phyloP scores from a whole-genome alignment of 2,329 filamentous ascomycete species.

The Neonectria hederae region DNA sequence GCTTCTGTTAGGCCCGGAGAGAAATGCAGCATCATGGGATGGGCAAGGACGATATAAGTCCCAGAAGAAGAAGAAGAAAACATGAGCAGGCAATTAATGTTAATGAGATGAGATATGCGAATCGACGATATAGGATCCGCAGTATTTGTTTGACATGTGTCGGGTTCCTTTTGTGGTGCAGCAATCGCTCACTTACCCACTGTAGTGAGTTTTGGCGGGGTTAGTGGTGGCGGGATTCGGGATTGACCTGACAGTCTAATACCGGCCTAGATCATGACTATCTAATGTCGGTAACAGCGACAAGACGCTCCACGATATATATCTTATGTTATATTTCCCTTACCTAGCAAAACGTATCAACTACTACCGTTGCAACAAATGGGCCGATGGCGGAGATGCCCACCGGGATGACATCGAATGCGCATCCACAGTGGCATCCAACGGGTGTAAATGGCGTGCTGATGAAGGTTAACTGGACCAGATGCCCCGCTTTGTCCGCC shows the following conservation, averaged over 20 bases:
- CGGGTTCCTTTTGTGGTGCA: constrained; percentile 1
- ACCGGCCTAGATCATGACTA: not conserved
- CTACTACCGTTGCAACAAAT: not conserved
- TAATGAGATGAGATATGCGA: constrained; percentile 38
- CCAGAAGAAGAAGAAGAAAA: constrained; percentile 26
- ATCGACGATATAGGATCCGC: constrained; percentile 3
- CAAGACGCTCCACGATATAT: not conserved
- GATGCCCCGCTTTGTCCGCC: constrained; percentile 11
- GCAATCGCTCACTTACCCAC: not conserved
- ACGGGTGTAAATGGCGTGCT: constrained; percentile 16
- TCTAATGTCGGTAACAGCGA: not conserved
- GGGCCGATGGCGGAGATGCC: constrained; percentile 34
- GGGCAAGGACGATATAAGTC: constrained; percentile 6
- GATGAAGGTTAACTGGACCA: not conserved
- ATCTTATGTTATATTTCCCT: not conserved
- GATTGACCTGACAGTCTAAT: not conserved
- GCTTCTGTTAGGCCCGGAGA: constrained; percentile 23
- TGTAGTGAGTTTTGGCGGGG: not conserved
- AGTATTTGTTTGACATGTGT: not conserved
- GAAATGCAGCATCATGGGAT: constrained; percentile 11
- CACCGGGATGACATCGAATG: not conserved
- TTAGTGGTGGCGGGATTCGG: not conserved
- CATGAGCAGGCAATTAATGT: constrained; percentile 38
- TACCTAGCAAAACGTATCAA: not conserved
- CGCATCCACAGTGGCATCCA: constrained; percentile 12